Evolutionary conservation across 2,329 filamentous ascomycete species (phyloP), one percentile per base, ranked within the genome.

Genomic region (Epichloe typhina): DNA sequence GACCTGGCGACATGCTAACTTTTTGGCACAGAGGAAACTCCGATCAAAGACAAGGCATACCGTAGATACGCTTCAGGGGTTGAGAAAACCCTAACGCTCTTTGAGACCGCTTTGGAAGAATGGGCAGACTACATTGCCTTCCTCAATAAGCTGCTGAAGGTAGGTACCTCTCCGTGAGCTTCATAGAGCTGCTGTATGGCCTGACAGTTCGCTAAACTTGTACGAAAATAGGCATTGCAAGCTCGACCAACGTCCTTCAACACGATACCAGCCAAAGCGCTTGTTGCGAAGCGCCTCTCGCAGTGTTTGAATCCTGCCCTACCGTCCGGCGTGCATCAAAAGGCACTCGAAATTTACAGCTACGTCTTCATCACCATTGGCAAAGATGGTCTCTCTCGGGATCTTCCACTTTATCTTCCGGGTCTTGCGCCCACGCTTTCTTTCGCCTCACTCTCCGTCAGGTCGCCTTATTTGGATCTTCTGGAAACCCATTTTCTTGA

Each of bases 51-150:
- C 67, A 84, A 84, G 65, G 67, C 75, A 49, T 91, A 88, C 65
- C 88, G 90, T 57, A 86, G 90, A 66, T 98, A 97, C 79, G 88
- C 89, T 43, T 80, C 84, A 46, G 86, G 82, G 52, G 83, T 98
- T 57, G 91, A 97, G 62, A 82, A 89, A 66, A 86, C 89, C 36
- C 76, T 98, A 55, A 80, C 86, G 44, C 76, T 95, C 36, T 98
- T 96, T 71, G 93, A 98, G 64, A 90, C 88, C 15, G 83, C 88
- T 33, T 75, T 96, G 58, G 89, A 97, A 69, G 93, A 98, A 80
- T 98, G 93, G 93, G 93, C 94, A 46, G 93, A 98, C 70, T 98
- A 98, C 65, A 98, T 98, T 62, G 95, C 91, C 17, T 98, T 97
- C 65, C 72, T 98, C 51, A 94, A 87, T 64, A 82, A 88, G 55